These are phyloP conservation scores for Aureobasidium sp. DNA, from an alignment of 2,329 filamentous ascomycete genomes.

Conservation along the genomic window DNA sequence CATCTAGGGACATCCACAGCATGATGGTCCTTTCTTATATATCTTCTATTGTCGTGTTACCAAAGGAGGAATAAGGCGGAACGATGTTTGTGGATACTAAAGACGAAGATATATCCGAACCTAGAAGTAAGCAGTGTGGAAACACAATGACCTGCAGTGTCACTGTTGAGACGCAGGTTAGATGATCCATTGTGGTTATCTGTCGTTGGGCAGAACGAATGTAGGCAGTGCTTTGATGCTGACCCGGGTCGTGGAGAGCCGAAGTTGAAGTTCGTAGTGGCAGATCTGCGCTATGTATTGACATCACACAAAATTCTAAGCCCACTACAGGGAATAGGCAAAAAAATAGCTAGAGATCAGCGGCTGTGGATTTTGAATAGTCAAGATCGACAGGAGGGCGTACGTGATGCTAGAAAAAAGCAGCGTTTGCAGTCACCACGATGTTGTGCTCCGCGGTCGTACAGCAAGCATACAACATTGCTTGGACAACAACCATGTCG, in stretches of 20 bases:
- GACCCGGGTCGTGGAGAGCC: slow-evolving; percentile 7
- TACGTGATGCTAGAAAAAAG: not conserved
- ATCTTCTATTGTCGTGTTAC: not conserved
- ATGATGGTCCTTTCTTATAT: not conserved
- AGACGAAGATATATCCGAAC: not conserved
- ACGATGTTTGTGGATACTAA: not conserved
- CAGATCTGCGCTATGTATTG: not conserved
- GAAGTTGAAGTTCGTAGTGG: not conserved
- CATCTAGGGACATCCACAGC: not conserved
- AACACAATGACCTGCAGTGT: not conserved
- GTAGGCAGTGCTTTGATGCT: not conserved
- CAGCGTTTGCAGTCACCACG: not conserved
- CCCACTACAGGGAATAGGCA: not conserved
- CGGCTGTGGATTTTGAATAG: not conserved
- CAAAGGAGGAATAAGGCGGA: not conserved
- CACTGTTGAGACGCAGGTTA: not conserved
- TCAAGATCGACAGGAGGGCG: not conserved
- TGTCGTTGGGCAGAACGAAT: not conserved
- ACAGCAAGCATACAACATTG: not conserved
- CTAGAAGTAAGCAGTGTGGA: not conserved
- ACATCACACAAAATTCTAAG: not conserved
- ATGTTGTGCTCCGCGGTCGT: not conserved
- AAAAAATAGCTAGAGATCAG: not conserved
- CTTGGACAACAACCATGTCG: not conserved
- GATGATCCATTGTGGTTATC: not conserved